These are phyloP conservation scores for Strombidium stylifer DNA, from an alignment of 73 alveolate species.

Conservation along the genomic window DNA sequence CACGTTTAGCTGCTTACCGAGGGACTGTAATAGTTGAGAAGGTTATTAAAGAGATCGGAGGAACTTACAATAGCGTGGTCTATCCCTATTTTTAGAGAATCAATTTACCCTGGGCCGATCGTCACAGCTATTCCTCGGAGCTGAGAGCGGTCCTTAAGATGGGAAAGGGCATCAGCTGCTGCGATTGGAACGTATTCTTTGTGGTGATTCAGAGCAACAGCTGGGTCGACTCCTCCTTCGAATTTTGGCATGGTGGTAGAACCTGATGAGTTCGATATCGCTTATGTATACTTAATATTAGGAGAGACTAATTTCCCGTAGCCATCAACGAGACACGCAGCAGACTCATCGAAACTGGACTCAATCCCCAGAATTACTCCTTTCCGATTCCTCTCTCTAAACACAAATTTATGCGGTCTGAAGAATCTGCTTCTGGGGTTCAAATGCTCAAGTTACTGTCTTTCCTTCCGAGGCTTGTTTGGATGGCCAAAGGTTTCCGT, in stretches of 20 bases:
- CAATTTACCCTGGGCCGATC: constrained; percentile 46
- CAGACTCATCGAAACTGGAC: constrained; percentile 26
- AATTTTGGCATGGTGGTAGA: too few relatives aligned
- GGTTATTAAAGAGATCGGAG: too few relatives aligned
- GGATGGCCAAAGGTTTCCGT: too few relatives aligned
- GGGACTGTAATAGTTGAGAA: constrained; percentile 7
- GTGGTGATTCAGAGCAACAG: constrained; percentile 9
- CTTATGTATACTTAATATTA: too few relatives aligned
- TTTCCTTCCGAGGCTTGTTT: too few relatives aligned
- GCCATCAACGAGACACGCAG: constrained; percentile 13
- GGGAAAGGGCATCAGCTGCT: neutral
- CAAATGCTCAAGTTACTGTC: too few relatives aligned
- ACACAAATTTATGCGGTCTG: too few relatives aligned
- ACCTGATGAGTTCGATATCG: too few relatives aligned
- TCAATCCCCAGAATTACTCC: constrained; percentile 32
- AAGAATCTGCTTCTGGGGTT: too few relatives aligned
- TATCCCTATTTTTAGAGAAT: constrained; percentile 20
- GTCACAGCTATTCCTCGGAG: constrained; percentile 44
- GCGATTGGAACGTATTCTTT: constrained; percentile 1
- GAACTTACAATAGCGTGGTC: constrained; percentile 19
- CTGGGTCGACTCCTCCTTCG: constrained; percentile 11
- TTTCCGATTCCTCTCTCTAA: neutral
- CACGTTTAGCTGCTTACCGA: constrained; percentile 26
- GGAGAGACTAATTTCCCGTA: constrained; percentile 26
- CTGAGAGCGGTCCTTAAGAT: constrained; percentile 4